Conservation (phyloP, 1,284 basidiomycete genomes). For the Cryptococcus jaspeensis region DNA sequence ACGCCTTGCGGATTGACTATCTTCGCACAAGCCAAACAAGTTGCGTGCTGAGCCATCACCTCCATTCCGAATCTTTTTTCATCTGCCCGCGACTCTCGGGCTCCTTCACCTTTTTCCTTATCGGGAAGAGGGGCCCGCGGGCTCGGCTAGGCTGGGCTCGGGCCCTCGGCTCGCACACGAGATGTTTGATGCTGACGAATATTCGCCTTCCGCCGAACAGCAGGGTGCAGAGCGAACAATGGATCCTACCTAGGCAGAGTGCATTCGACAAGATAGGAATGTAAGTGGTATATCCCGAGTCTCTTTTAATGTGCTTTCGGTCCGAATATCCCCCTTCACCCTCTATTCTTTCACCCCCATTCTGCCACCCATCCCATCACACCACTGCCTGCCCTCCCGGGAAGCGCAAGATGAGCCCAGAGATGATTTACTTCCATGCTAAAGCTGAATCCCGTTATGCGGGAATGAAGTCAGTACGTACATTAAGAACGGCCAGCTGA, state of each 20-base stretch:
- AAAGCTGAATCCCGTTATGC: conserved; percentile 42
- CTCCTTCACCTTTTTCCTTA: not conserved
- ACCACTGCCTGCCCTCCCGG: not conserved
- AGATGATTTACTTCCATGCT: conserved; percentile 51
- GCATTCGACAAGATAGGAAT: not conserved
- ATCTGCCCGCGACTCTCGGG: conserved; percentile 1
- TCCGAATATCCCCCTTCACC: not conserved
- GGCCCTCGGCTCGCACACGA: no score
- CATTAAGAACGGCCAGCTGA: conserved; percentile 48
- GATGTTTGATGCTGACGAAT: not conserved
- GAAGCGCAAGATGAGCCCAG: conserved; percentile 22
- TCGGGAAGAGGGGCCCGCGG: no score
- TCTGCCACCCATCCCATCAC: conserved; percentile 1
- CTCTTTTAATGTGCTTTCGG: no score
- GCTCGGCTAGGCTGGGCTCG: no score
- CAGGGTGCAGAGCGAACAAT: not conserved
- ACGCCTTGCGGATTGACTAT: conserved; percentile 44
- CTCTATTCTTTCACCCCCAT: not conserved
- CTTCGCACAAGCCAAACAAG: conserved; percentile 38
- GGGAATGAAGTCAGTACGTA: conserved; percentile 42
- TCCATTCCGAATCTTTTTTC: conserved; percentile 1
- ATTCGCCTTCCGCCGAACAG: no score
- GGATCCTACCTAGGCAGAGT: not conserved
- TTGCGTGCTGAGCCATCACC: conserved; percentile 38
- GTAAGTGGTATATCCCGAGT: not conserved